Base-by-base conservation (phyloP, 495 filamentous ascomycete genomes). In the Elasticomyces elasticus region DNA sequence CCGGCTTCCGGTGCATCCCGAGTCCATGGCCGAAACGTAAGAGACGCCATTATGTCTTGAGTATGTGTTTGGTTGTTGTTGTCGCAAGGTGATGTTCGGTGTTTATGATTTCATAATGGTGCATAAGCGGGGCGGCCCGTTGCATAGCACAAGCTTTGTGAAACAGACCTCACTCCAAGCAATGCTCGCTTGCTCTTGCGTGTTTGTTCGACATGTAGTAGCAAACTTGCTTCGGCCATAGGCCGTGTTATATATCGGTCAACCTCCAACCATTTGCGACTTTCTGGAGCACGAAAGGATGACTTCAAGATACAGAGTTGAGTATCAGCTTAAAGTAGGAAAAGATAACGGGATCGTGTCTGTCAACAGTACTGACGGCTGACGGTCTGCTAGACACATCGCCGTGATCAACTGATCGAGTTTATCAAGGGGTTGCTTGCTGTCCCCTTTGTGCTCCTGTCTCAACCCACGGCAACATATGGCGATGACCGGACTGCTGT, bases 391-490 rank as follows among this genome's bases (percentile, higher is more conserved):
- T n/a, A 51, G 27, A 51, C 48, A 3, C 48, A 51, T 26, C 48
- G 48, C 15, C 28, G 48, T 37, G 48, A 51, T 19, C 48, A 51
- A 17, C 76, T 95, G 76, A 83, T 83, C 45, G 79, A 83, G 75
- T 85, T 78, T 78, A 82, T 85, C 63, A 85, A 85, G 60, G 92
- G 89, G 27, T 77, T 98, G 0, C 75, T 98, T 2, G 94, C 94
- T 0, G 91, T 97, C 0, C 94, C 94, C 0, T 99, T 99, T 65
- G 91, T 99, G 46, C 79, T 99, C 44, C 89, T 95, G 67, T 95
- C 89, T 11, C 89, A 96, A 67, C 94, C 94, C 6, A 91, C 87
- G 0, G 86, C 86, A 15, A 76, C 87, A 27, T 87, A 86, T 56
- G 79, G 87, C 45, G 69, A 77, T 23, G 73, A 75, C 24, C 76